phyloP scores from a whole-genome alignment of 2,329 filamentous ascomycete genomes.

The Fusarium duplospermum region DNA sequence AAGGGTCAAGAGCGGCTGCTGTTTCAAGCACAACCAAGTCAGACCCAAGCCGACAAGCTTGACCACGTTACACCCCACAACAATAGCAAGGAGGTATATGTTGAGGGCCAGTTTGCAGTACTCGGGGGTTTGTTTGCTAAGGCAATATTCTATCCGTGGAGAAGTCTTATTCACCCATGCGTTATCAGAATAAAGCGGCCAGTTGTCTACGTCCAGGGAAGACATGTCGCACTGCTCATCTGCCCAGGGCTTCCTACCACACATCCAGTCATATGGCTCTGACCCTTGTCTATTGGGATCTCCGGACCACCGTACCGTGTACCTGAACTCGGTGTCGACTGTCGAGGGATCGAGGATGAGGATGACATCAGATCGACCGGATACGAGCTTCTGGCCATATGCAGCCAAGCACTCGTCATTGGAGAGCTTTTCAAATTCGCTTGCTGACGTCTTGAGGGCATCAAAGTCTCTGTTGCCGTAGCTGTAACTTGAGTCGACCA shows the following conservation, averaged over 20 bases:
- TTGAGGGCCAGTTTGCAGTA: not conserved
- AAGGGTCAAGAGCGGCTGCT: not conserved
- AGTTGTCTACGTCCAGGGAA: not conserved
- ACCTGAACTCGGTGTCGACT: not conserved
- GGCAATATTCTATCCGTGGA: not conserved
- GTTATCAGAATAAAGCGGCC: not conserved
- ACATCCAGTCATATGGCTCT: not conserved
- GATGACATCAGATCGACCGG: not conserved
- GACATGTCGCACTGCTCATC: not conserved
- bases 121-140: not conserved
- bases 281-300: not conserved
- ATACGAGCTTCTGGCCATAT: not conserved
- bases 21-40: not conserved
- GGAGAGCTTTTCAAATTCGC: not conserved
- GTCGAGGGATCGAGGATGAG: not conserved
- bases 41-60: not conserved
- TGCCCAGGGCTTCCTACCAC: not conserved
- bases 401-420: not conserved
- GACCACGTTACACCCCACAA: not conserved
- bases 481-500: not conserved
- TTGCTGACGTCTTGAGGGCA: not conserved
- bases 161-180: not conserved
- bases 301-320: not conserved
- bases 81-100: not conserved
- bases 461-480: not conserved